Evolutionary conservation across 306 rosid genomes (phyloP).

Genomic region (Amphicarpaea edgeworthii): DNA sequence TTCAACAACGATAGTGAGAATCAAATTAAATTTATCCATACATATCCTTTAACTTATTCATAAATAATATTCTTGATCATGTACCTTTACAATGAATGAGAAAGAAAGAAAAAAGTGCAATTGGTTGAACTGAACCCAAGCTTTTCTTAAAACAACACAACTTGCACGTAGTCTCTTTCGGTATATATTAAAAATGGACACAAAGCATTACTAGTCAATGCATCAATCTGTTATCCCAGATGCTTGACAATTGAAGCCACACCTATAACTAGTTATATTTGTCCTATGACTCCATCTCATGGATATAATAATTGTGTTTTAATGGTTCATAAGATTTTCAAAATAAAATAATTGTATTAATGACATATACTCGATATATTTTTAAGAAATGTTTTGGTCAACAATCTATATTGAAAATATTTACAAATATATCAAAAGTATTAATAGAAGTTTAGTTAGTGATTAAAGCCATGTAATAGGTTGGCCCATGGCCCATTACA

Average conservation of each 20-base stretch:
- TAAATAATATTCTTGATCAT: neutral
- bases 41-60: neutral
- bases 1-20: neutral
- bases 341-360: neutral
- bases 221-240: neutral
- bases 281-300: neutral
- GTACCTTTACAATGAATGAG: neutral
- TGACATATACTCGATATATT: neutral
- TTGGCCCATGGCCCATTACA: neutral
- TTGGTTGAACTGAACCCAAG: neutral
- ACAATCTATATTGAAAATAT: neutral
- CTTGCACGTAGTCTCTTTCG: neutral
- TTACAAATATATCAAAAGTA: neutral
- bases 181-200: neutral
- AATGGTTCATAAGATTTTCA: neutral
- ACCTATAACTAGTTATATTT: neutral
- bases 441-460: neutral
- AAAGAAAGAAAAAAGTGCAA: neutral
- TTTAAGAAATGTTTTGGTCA: neutral
- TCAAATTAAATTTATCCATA: neutral
- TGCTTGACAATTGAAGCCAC: neutral
- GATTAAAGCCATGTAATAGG: neutral
- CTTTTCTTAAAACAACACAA: neutral
- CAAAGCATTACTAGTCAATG: neutral
- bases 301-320: no score